These are phyloP conservation scores for Jatropha curcas DNA, from an alignment of 345 rosid genomes.

Conservation along the genomic window DNA sequence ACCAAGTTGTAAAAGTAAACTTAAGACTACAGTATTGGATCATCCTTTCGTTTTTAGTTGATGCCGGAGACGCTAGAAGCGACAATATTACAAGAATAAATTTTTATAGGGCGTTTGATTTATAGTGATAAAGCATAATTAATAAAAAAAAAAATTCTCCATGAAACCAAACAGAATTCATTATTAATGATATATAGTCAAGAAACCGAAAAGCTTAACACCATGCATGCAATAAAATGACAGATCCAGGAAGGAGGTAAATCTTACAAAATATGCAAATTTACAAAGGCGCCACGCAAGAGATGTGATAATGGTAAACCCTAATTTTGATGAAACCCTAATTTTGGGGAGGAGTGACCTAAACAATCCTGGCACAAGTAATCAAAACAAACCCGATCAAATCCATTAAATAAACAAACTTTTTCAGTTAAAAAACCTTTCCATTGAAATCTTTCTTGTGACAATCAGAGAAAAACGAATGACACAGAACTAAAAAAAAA, in stretches of 20 bases:
- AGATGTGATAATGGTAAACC: too few relatives aligned
- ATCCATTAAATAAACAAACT: neutral
- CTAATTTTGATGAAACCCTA: conserved; percentile 33
- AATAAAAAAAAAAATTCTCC: too few relatives aligned
- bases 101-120: neutral
- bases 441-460: neutral
- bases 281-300: conserved; percentile 38
- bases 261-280: conserved; percentile 55
- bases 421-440: neutral
- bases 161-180: neutral
- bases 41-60: neutral
- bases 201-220: conserved; percentile 44
- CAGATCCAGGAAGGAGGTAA: conserved; percentile 52
- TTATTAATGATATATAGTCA: neutral
- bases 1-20: conserved; percentile 23
- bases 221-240: conserved; percentile 57
- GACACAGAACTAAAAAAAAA: too few relatives aligned
- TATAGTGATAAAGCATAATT: too few relatives aligned
- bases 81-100: too few relatives aligned
- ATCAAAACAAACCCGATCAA: neutral
- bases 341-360: conserved; percentile 45
- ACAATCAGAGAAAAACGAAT: too few relatives aligned
- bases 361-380: conserved; percentile 27
- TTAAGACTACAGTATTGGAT: conserved; percentile 15
- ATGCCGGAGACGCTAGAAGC: too few relatives aligned